Evolutionary conservation across 495 filamentous ascomycete genomes (phyloP).

Genomic region (Cercophora sp.): DNA sequence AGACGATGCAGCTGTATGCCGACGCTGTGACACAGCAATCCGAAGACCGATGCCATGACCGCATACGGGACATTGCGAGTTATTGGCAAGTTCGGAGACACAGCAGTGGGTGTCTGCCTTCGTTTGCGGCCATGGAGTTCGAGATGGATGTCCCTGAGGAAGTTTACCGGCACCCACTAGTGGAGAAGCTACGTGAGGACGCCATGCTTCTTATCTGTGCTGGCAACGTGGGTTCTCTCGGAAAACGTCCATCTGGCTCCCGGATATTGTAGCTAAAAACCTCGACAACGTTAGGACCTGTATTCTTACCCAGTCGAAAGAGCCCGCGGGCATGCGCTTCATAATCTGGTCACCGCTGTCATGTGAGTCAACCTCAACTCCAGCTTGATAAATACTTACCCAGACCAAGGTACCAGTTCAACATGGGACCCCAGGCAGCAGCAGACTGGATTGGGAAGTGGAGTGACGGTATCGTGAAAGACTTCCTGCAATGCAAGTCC

Average conservation of each 20-base stretch:
- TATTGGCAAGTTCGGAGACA: slow-evolving; percentile 5
- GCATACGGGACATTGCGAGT: not conserved
- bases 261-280: not conserved
- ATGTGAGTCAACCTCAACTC: too few relatives aligned
- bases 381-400: too few relatives aligned
- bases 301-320: slow-evolving; percentile 6
- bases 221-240: not conserved
- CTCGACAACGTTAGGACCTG: not conserved
- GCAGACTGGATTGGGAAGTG: not conserved
- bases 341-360: slow-evolving; percentile 6
- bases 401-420: slow-evolving; percentile 1
- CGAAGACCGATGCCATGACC: not conserved
- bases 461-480: not conserved
- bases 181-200: slow-evolving; percentile 2
- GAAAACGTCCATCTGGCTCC: too few relatives aligned
- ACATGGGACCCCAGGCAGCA: not conserved
- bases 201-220: not conserved
- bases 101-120: slow-evolving; percentile 6
- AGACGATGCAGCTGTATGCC: slow-evolving; percentile 7
- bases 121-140: slow-evolving; percentile 8
- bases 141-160: slow-evolving; percentile 7
- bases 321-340: slow-evolving; percentile 5
- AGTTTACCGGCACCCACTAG: slow-evolving; percentile 1
- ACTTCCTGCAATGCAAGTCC: not conserved
- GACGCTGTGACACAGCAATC: slow-evolving; percentile 7